Percentiles rank a stretch among this genome's conserved stretches.
Conservation (phyloP, 2,329 filamentous ascomycete genomes). For the Fonsecaea erecta region DNA sequence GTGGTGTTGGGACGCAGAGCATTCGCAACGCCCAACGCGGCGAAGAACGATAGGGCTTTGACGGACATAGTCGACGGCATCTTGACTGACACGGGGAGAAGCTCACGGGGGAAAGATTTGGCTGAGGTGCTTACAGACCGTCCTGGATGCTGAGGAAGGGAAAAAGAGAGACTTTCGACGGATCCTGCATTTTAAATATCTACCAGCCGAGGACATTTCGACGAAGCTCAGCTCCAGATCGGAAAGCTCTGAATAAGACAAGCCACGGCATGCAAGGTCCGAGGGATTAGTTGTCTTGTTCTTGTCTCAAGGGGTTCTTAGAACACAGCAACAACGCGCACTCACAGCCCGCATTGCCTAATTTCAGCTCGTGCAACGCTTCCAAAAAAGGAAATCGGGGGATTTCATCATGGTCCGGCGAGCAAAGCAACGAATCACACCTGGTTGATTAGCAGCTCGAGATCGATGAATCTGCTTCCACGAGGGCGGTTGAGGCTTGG, state of each 20-base stretch:
- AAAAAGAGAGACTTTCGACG: background rate
- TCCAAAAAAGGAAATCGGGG: constrained; percentile 17
- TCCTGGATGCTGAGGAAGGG: background rate
- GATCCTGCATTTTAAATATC: constrained; percentile 4
- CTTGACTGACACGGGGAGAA: background rate
- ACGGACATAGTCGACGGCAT: constrained; percentile 17
- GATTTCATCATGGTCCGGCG: background rate
- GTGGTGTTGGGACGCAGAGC: constrained; percentile 57
- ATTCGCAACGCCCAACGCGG: constrained; percentile 37
- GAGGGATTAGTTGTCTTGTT: background rate
- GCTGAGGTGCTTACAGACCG: background rate
- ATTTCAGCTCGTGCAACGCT: constrained; percentile 31
- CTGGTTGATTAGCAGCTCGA: constrained; percentile 6
- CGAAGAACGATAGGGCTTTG: constrained; percentile 30
- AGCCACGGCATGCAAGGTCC: background rate
- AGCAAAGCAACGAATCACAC: background rate
- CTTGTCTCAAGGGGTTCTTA: background rate
- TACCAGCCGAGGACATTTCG: background rate
- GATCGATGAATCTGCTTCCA: background rate
- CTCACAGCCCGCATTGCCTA: constrained; percentile 1
- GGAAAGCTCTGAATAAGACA: background rate
- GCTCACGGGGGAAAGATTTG: background rate
- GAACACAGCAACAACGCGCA: background rate
- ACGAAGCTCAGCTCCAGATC: background rate
- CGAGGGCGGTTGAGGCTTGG: background rate